Conservation (phyloP, 805 yeast species). For the Myxozyma neotropica region DNA sequence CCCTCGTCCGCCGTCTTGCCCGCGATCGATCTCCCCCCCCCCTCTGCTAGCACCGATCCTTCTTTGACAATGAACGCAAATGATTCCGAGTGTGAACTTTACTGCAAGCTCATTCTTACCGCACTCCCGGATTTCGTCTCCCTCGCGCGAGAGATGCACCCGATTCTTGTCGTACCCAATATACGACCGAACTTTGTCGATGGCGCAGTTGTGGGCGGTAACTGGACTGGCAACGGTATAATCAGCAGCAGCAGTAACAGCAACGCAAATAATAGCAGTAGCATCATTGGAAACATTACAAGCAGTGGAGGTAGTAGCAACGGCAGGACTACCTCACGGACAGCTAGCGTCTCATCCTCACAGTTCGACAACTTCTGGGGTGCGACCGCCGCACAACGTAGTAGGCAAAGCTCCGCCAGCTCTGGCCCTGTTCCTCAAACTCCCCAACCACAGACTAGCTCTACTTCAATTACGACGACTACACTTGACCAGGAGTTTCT, state of each 20-base stretch:
- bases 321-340: not conserved
- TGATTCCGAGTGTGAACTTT: conserved; percentile 7
- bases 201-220: conserved; percentile 11
- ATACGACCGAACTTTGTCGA: conserved; percentile 4
- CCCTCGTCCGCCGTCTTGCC: not conserved
- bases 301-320: not conserved
- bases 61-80: not conserved
- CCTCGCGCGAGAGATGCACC: conserved; percentile 3
- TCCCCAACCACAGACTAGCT: not conserved
- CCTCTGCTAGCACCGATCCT: not conserved
- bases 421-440: not conserved
- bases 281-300: not conserved
- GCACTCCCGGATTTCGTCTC: conserved; percentile 9
- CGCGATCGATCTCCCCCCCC: not conserved
- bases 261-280: not conserved
- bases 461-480: not conserved
- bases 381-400: not conserved
- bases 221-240: conserved; percentile 15
- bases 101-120: not conserved
- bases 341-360: not conserved
- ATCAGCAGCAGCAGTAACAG: not conserved
- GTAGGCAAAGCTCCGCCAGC: conserved; percentile 9
- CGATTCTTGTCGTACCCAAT: not conserved
- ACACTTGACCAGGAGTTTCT: conserved; percentile 18
- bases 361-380: conserved; percentile 17